Evolutionary conservation across 2,329 filamentous ascomycete species (phyloP).

Genomic region (Venturia oleaginea): DNA sequence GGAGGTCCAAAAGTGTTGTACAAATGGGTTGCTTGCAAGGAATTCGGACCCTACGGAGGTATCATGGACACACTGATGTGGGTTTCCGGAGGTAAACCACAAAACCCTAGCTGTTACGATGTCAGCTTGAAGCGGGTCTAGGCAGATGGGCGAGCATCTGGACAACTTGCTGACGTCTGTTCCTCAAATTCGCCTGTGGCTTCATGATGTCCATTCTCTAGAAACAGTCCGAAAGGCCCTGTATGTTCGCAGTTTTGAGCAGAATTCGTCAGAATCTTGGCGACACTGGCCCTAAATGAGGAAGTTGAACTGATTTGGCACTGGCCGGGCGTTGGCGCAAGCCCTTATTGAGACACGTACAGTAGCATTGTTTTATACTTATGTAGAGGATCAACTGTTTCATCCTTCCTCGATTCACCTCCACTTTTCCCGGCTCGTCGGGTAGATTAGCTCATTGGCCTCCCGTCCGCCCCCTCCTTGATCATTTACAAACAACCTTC

Average conservation of each 20-base stretch:
- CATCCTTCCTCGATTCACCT: neutral
- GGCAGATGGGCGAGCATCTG: neutral
- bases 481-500: too few relatives aligned
- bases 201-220: neutral
- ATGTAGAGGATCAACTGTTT: neutral
- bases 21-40: constrained; percentile 4
- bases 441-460: neutral
- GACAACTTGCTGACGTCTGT: neutral
- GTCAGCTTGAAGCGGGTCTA: neutral
- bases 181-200: neutral
- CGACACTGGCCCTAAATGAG: neutral
- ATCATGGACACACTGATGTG: constrained; percentile 1
- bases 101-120: neutral
- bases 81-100: neutral
- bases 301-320: neutral
- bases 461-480: neutral
- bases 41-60: neutral
- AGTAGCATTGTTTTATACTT: too few relatives aligned
- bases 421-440: neutral
- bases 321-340: neutral
- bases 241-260: neutral
- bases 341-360: too few relatives aligned
- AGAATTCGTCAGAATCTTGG: neutral
- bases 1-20: neutral
- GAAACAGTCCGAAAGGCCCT: neutral